Conservation (phyloP, 2,329 filamentous ascomycete genomes). For the Sclerotinia sclerotiorum region DNA sequence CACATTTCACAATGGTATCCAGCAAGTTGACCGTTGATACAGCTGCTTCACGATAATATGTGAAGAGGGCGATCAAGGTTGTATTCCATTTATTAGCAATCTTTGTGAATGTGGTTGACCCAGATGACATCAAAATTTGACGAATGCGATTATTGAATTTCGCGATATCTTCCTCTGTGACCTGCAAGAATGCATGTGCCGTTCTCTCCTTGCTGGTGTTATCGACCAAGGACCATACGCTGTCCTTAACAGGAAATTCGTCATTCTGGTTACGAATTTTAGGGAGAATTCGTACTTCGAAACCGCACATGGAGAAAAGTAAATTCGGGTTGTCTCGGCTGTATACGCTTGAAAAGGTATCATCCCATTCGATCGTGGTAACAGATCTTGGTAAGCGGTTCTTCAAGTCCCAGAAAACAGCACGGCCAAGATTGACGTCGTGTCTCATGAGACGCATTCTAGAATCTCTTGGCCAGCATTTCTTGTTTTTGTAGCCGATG, state of each 20-base stretch:
- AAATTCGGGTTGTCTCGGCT: slow-evolving; percentile 97
- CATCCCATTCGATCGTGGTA: slow-evolving; percentile 98
- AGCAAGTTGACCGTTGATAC: slow-evolving; percentile 92
- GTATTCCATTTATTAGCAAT: slow-evolving; percentile 99
- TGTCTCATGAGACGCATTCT: slow-evolving; percentile 98
- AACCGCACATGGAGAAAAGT: slow-evolving; percentile 96
- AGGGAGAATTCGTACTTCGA: slow-evolving; percentile 93
- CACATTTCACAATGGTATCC: slow-evolving; percentile 98
- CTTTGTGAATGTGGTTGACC: slow-evolving; percentile 99
- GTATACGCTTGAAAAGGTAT: slow-evolving; percentile 97
- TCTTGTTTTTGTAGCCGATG: slow-evolving; percentile 98
- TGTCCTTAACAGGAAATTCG: slow-evolving; percentile 96
- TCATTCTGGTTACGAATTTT: slow-evolving; percentile 95
- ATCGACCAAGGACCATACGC: slow-evolving; percentile 95
- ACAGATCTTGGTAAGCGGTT: slow-evolving; percentile 92
- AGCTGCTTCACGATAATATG: slow-evolving; percentile 96
- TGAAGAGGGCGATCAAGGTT: slow-evolving; percentile 92
- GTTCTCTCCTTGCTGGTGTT: slow-evolving; percentile 97
- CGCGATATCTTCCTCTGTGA: slow-evolving; percentile 95
- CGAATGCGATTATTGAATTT: slow-evolving; percentile 99
- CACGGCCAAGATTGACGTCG: slow-evolving; percentile 94
- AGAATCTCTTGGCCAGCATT: slow-evolving; percentile 97
- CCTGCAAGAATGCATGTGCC: slow-evolving; percentile 94
- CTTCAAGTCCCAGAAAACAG: slow-evolving; percentile 99
- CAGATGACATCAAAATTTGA: slow-evolving; percentile 98